Evolutionary conservation across 805 yeast species (phyloP).

Genomic region (Myxozyma melibiosi): DNA sequence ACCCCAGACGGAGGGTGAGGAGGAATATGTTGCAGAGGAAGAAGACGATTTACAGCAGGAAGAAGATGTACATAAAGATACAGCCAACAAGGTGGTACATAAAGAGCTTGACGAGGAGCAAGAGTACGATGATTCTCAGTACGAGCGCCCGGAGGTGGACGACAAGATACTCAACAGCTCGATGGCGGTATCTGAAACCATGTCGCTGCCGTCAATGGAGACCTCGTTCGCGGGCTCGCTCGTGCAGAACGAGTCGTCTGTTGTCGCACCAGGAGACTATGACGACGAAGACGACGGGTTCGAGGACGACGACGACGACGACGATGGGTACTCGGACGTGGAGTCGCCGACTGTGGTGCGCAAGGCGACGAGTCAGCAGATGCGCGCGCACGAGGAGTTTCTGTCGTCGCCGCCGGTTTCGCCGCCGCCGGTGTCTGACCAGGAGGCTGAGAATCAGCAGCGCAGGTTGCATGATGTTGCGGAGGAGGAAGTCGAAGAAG

Average conservation of each 20-base stretch:
- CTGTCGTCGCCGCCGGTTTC: constrained; percentile 17
- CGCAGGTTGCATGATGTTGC: constrained; percentile 2
- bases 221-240: constrained; percentile 25
- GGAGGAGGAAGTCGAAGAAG: constrained; percentile 16
- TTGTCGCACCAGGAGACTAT: background rate
- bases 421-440: constrained; percentile 21
- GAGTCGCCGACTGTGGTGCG: background rate
- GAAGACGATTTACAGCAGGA: background rate
- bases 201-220: constrained; percentile 29
- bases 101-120: constrained; percentile 1
- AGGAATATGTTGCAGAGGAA: background rate
- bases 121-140: background rate
- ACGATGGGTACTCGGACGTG: background rate
- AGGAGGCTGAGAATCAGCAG: background rate
- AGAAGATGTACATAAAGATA: background rate
- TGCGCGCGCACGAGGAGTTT: constrained; percentile 5
- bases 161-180: constrained; percentile 8
- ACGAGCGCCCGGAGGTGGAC: too few species aligned
- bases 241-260: background rate
- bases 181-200: background rate
- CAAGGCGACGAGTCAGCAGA: background rate
- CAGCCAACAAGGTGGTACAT: too few species aligned
- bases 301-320: background rate
- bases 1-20: background rate
- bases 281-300: background rate